Conservation (phyloP, 768 basidiomycete species). For the Coprinopsis sp. region DNA sequence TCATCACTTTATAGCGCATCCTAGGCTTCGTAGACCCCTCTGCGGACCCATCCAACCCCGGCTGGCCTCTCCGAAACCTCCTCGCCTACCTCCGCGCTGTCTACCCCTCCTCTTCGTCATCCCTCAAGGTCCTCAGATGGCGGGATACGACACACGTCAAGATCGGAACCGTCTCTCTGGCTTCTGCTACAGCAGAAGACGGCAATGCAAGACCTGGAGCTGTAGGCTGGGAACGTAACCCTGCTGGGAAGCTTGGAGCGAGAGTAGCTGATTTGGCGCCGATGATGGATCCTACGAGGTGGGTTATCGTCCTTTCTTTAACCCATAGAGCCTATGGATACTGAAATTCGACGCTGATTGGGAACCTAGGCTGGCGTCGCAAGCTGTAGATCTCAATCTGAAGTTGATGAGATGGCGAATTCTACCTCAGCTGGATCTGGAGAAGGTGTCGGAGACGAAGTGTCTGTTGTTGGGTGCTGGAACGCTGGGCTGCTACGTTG, state of each 20-base stretch:
- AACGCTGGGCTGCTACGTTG: constrained; percentile 95
- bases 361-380: constrained; percentile 73
- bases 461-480: constrained; percentile 93
- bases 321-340: not conserved
- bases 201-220: constrained; percentile 53
- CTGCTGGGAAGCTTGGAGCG: constrained; percentile 80
- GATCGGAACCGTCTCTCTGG: constrained; percentile 43
- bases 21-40: constrained; percentile 85
- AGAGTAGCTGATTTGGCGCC: constrained; percentile 87
- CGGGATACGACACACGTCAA: constrained; percentile 50
- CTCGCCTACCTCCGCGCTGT: constrained; percentile 72
- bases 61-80: constrained; percentile 93
- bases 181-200: constrained; percentile 16
- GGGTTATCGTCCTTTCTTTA: constrained; percentile 6
- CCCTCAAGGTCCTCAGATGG: constrained; percentile 71
- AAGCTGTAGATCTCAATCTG: constrained; percentile 96
- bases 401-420: constrained; percentile 99
- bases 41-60: constrained; percentile 64
- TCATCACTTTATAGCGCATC: constrained; percentile 24
- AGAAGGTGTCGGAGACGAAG: constrained; percentile 73
- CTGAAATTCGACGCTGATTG: not conserved
- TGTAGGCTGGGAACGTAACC: constrained; percentile 96
- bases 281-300: constrained; percentile 93
- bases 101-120: constrained; percentile 44
- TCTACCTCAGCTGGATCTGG: constrained; percentile 82